Conservation (phyloP, 208 protist genomes). For the Trypanosoma cruzi region DNA sequence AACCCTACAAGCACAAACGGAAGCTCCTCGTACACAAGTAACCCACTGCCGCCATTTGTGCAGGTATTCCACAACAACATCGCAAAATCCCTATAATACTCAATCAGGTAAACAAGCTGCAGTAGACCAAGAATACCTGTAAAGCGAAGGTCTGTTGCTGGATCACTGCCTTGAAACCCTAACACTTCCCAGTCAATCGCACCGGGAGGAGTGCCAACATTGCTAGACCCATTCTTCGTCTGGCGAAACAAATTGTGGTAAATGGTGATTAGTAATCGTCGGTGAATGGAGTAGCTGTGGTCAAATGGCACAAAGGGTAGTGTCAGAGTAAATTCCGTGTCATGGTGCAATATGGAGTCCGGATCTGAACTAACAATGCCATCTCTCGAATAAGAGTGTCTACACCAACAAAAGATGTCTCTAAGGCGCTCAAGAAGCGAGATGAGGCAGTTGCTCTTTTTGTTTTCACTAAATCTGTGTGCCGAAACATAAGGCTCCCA, state of each 20-base stretch:
- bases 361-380: not conserved
- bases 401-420: not conserved
- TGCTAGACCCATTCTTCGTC: not conserved
- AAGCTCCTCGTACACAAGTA: slow-evolving; percentile 39
- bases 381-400: not conserved
- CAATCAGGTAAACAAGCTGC: slow-evolving; percentile 66
- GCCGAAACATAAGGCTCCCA: slow-evolving; percentile 25
- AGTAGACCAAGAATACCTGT: slow-evolving; percentile 77
- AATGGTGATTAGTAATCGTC: slow-evolving; percentile 58
- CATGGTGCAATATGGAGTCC: slow-evolving; percentile 12
- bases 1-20: slow-evolving; percentile 82
- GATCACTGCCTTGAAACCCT: slow-evolving; percentile 82
- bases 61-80: slow-evolving; percentile 61
- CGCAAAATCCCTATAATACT: slow-evolving; percentile 61
- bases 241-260: slow-evolving; percentile 41
- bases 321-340: slow-evolving; percentile 24
- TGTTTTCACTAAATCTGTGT: not conserved
- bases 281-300: slow-evolving; percentile 38
- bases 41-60: slow-evolving; percentile 9
- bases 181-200: slow-evolving; percentile 60
- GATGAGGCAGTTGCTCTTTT: not conserved
- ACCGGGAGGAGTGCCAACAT: slow-evolving; percentile 13
- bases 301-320: slow-evolving; percentile 34
- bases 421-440: not conserved
- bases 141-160: slow-evolving; percentile 77